Conservation (phyloP, 805 yeast genomes). For the Wickerhamiella kurtzmanii region DNA sequence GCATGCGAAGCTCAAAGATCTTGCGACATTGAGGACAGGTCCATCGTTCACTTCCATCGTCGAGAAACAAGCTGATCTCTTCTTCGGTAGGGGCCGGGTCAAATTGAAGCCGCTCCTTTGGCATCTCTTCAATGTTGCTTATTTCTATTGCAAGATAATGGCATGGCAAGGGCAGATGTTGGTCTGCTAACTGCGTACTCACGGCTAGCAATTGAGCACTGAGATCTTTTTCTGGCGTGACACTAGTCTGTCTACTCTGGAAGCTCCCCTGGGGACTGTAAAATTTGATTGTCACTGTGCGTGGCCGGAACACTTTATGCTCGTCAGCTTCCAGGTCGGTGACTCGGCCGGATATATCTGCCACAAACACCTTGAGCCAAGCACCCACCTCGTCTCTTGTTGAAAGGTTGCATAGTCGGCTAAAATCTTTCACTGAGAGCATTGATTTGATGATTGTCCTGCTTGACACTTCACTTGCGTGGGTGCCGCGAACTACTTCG, state of each 20-base stretch:
- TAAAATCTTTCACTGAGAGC: conserved; percentile 77
- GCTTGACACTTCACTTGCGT: conserved; percentile 39
- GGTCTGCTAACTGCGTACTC: conserved; percentile 4
- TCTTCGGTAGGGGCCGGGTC: conserved; percentile 2
- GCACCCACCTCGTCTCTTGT: conserved; percentile 43
- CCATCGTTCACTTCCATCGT: conserved; percentile 6
- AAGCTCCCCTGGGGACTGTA: not conserved
- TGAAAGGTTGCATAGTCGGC: conserved; percentile 36
- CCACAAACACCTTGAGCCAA: conserved; percentile 76
- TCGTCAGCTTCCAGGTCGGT: conserved; percentile 62
- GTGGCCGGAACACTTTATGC: conserved; percentile 35
- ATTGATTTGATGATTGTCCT: conserved; percentile 64
- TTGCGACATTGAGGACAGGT: conserved; percentile 23
- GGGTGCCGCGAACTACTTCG: conserved; percentile 51
- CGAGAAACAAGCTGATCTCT: conserved; percentile 11
- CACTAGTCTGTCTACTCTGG: conserved; percentile 12
- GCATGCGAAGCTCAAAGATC: conserved; percentile 9
- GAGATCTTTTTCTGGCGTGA: not conserved
- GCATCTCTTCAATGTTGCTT: conserved; percentile 12
- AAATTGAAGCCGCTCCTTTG: conserved; percentile 13
- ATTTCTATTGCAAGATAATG: conserved; percentile 12
- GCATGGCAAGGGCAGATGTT: conserved; percentile 11
- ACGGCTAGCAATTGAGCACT: not conserved
- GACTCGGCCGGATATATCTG: conserved; percentile 60
- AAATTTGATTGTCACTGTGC: conserved; percentile 35